Evolutionary conservation across 2,329 filamentous ascomycete species (phyloP).

Genomic region (Penicillium sp.): DNA sequence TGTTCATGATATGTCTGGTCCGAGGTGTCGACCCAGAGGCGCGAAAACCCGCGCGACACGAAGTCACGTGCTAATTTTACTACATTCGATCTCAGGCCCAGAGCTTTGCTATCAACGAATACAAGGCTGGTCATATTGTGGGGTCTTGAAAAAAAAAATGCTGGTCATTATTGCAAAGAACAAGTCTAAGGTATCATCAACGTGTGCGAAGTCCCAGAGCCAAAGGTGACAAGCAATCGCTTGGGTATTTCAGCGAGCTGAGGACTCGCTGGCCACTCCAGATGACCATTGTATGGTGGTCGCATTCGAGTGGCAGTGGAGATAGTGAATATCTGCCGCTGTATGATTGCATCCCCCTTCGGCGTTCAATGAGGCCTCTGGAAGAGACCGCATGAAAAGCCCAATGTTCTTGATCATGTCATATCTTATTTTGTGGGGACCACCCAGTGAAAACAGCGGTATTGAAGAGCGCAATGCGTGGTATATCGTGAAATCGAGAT

Average conservation of each 20-base stretch:
- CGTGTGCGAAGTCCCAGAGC: slow-evolving; percentile 4
- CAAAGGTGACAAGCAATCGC: not conserved
- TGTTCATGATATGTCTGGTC: not conserved
- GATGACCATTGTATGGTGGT: not conserved
- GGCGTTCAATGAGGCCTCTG: not conserved
- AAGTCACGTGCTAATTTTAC: slow-evolving; percentile 23
- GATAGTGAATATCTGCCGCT: not conserved
- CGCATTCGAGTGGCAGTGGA: not conserved
- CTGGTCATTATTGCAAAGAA: slow-evolving; percentile 11
- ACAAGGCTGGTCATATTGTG: not conserved
- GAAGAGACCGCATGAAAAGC: not conserved
- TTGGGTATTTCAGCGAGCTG: not conserved
- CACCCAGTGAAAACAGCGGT: slow-evolving; percentile 16
- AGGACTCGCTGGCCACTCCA: not conserved
- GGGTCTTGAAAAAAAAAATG: not conserved
- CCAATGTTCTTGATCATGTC: slow-evolving; percentile 7
- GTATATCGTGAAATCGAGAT: slow-evolving; percentile 17
- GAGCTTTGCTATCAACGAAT: not conserved
- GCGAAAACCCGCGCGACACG: slow-evolving; percentile 25
- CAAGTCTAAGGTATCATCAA: slow-evolving; percentile 12
- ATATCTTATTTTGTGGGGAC: slow-evolving; percentile 13
- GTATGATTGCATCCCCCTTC: not conserved
- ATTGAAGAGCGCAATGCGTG: slow-evolving; percentile 18
- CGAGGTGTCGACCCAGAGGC: slow-evolving; percentile 4
- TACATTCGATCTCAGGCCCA: not conserved